Conservation (phyloP, 2,329 filamentous ascomycete species). For the Fusarium tuaranense region DNA sequence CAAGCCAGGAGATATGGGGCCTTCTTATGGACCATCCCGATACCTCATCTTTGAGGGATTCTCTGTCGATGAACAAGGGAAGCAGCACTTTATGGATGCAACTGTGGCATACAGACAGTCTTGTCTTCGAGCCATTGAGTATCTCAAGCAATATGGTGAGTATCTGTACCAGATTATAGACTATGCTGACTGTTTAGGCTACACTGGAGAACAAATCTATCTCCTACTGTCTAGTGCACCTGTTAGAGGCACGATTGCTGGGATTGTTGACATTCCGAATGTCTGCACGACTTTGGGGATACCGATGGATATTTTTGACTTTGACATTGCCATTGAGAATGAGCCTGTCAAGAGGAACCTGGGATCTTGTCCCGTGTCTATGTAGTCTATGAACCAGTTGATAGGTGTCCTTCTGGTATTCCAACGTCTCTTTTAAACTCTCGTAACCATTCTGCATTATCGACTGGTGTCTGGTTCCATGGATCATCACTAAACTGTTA, state of each 20-base stretch:
- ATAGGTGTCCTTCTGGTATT: not conserved
- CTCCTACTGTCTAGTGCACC: conserved; percentile 87
- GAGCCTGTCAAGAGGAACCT: conserved; percentile 55
- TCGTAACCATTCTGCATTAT: conserved; percentile 37
- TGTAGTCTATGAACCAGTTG: not conserved
- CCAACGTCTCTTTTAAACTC: conserved; percentile 39
- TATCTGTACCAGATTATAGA: fast-evolving
- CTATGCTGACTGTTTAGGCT: conserved; percentile 44
- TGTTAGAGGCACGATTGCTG: conserved; percentile 87
- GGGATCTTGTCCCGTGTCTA: conserved; percentile 37
- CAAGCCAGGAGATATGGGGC: conserved; percentile 72
- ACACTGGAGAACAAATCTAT: conserved; percentile 83
- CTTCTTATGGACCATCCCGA: conserved; percentile 28
- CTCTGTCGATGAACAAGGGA: conserved; percentile 87
- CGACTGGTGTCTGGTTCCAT: conserved; percentile 40
- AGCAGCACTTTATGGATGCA: conserved; percentile 90
- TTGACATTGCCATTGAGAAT: conserved; percentile 81
- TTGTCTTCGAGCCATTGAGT: conserved; percentile 65
- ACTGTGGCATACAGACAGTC: conserved; percentile 90
- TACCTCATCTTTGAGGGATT: conserved; percentile 73
- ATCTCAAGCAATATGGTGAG: conserved; percentile 50
- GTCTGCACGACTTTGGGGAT: conserved; percentile 89
- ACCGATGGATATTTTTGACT: conserved; percentile 95
- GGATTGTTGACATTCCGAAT: conserved; percentile 92
- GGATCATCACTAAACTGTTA: conserved; percentile 33